A percentile compares a stretch with the other conserved stretches of the same genome.
phyloP scores from a whole-genome alignment of 805 yeast genomes.

The Grigorovia yakushimaensis region DNA sequence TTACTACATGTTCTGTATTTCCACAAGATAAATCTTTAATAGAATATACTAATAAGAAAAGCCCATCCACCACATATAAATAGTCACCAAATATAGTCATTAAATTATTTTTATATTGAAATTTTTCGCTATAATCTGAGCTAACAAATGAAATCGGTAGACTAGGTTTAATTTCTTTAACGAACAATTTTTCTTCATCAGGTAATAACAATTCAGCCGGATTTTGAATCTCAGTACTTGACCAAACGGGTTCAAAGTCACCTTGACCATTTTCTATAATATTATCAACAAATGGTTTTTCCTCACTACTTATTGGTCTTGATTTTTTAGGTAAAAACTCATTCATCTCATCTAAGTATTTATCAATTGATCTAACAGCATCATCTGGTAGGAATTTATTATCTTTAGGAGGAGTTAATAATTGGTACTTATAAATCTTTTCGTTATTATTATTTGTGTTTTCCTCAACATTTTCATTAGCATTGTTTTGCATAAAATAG shows the following conservation, averaged over 20 bases:
- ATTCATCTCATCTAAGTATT: constrained; percentile 5
- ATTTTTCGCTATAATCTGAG: neutral
- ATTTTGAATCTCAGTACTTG: constrained; percentile 8
- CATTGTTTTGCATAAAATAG: constrained; percentile 1
- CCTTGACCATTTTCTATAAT: constrained; percentile 5
- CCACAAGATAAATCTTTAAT: constrained; percentile 2
- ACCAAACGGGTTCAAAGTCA: constrained; percentile 19
- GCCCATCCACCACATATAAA: constrained; percentile 6
- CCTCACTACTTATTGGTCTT: constrained; percentile 3
- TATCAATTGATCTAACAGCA: constrained; percentile 5
- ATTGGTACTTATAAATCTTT: neutral
- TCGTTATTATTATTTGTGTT: neutral
- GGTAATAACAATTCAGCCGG: constrained; percentile 19
- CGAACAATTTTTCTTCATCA: constrained; percentile 9
- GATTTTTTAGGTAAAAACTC: neutral
- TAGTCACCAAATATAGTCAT: constrained; percentile 7
- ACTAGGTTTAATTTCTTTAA: constrained; percentile 6
- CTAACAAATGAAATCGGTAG: no score
- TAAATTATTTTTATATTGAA: constrained; percentile 10
- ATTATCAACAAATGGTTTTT: constrained; percentile 5
- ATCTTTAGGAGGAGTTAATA: neutral
- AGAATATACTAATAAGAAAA: constrained; percentile 6
- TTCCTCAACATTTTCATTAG: neutral
- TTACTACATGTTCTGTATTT: neutral
- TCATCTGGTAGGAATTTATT: neutral